Evolutionary conservation across 345 rosid genomes (phyloP).

Genomic region (Gossypium herbaceum): DNA sequence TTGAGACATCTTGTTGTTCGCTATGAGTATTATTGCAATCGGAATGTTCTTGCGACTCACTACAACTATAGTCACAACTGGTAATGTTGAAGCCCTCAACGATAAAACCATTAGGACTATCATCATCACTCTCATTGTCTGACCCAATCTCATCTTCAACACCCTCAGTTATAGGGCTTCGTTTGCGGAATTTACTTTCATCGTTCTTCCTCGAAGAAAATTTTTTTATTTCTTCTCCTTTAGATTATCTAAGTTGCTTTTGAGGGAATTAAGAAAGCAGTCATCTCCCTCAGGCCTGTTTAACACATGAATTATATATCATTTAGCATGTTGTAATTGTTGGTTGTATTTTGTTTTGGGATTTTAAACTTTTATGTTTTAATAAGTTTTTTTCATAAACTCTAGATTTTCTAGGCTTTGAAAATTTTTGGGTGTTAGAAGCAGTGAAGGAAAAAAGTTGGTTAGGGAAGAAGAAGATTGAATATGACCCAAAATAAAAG

Average conservation of each 20-base stretch:
- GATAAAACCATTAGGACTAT: slow-evolving; percentile 53
- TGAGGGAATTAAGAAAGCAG: slow-evolving; percentile 60
- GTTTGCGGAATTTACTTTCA: slow-evolving; percentile 23
- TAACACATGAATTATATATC: slow-evolving; percentile 1
- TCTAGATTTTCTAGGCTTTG: too few species aligned
- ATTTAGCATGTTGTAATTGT: neutral
- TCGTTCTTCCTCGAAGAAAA: slow-evolving; percentile 17
- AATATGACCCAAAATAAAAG: too few species aligned
- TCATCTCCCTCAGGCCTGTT: slow-evolving; percentile 44
- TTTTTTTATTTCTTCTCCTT: slow-evolving; percentile 4
- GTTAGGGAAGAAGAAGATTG: too few species aligned
- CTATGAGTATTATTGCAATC: slow-evolving; percentile 5
- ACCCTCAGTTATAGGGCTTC: slow-evolving; percentile 30
- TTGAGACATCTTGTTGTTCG: neutral
- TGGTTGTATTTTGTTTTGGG: slow-evolving; percentile 9
- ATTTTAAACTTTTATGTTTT: neutral
- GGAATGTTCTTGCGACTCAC: slow-evolving; percentile 8
- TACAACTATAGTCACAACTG: neutral
- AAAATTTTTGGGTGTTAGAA: too few species aligned
- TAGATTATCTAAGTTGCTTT: slow-evolving; percentile 35
- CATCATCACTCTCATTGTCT: slow-evolving; percentile 47
- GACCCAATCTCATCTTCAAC: slow-evolving; percentile 35
- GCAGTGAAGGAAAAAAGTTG: too few species aligned
- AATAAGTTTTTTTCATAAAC: too few species aligned
- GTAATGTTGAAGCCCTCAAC: slow-evolving; percentile 33